These are phyloP conservation scores for Lagenidium giganteum DNA, from an alignment of 352 stramenopile genomes.

Conservation along the genomic window DNA sequence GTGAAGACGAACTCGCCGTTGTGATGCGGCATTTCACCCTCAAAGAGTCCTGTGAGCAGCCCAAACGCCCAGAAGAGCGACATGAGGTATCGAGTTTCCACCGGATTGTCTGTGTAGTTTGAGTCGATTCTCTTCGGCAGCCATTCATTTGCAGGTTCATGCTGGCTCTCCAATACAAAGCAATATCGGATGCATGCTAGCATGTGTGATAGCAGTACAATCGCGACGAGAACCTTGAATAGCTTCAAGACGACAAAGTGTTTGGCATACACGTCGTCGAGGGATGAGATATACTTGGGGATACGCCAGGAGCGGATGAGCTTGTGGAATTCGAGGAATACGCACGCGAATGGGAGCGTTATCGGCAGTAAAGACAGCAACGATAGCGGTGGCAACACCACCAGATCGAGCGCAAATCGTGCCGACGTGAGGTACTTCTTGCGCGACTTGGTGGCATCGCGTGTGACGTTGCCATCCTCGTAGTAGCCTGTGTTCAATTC, in stretches of 20 bases:
- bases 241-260: conserved; percentile 62
- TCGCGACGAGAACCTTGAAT: conserved; percentile 54
- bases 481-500: conserved; percentile 73
- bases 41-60: conserved; percentile 54
- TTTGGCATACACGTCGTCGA: conserved; percentile 54
- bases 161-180: conserved; percentile 43
- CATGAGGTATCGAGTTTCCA: no score
- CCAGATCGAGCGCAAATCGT: conserved; percentile 40
- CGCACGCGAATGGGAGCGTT: conserved; percentile 9
- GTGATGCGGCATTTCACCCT: conserved; percentile 49
- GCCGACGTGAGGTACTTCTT: conserved; percentile 48
- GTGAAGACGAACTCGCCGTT: conserved; percentile 54
- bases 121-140: no score
- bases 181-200: conserved; percentile 51
- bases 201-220: conserved; percentile 42
- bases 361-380: conserved; percentile 13
- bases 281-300: conserved; percentile 42
- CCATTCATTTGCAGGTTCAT: conserved; percentile 52
- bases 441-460: conserved; percentile 39
- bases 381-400: conserved; percentile 40
- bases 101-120: no score
- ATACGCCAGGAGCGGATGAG: conserved; percentile 36
- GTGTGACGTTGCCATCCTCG: conserved; percentile 49
- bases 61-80: conserved; percentile 63
- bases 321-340: conserved; percentile 66